These are phyloP conservation scores for Thelephora ganbajun DNA, from an alignment of 768 basidiomycete genomes.

Conservation along the genomic window DNA sequence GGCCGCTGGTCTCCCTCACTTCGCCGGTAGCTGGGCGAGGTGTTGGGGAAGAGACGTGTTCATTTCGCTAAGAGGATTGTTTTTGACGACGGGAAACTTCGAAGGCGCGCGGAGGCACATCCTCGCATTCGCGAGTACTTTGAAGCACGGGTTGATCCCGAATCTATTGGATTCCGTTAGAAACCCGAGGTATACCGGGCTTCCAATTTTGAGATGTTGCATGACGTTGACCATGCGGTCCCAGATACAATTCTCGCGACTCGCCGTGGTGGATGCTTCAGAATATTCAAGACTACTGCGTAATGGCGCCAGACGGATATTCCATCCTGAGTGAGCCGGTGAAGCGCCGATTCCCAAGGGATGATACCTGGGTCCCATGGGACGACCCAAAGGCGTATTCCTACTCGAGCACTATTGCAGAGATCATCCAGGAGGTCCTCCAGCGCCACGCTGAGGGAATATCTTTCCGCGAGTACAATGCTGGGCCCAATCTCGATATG, in stretches of 20 bases:
- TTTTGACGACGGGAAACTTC: conserved; percentile 85
- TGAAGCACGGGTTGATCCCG: conserved; percentile 94
- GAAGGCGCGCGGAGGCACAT: conserved; percentile 82
- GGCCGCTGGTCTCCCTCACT: conserved; percentile 93
- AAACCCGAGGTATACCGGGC: conserved; percentile 47
- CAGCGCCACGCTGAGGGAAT: conserved; percentile 91
- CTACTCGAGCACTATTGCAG: conserved; percentile 74
- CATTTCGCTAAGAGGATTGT: conserved; percentile 86
- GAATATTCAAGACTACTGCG: conserved; percentile 90
- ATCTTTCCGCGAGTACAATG: conserved; percentile 90
- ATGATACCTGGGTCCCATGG: conserved; percentile 91
- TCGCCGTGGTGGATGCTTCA: conserved; percentile 99
- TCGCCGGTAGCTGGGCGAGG: conserved; percentile 84
- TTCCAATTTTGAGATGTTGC: neutral
- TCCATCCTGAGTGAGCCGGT: conserved; percentile 69
- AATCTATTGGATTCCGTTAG: conserved; percentile 86
- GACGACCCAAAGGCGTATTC: conserved; percentile 75
- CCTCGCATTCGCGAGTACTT: conserved; percentile 78
- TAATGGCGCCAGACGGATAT: conserved; percentile 72
- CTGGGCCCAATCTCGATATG: conserved; percentile 92
- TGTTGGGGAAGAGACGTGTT: conserved; percentile 96
- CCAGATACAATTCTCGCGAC: conserved; percentile 89
- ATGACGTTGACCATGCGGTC: neutral
- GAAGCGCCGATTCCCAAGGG: conserved; percentile 86
- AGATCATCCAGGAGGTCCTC: conserved; percentile 91